Evolutionary conservation across 2,329 filamentous ascomycete species (phyloP), one percentile per base, ranked within the genome.

Genomic region (Colletotrichum tamarilloi): DNA sequence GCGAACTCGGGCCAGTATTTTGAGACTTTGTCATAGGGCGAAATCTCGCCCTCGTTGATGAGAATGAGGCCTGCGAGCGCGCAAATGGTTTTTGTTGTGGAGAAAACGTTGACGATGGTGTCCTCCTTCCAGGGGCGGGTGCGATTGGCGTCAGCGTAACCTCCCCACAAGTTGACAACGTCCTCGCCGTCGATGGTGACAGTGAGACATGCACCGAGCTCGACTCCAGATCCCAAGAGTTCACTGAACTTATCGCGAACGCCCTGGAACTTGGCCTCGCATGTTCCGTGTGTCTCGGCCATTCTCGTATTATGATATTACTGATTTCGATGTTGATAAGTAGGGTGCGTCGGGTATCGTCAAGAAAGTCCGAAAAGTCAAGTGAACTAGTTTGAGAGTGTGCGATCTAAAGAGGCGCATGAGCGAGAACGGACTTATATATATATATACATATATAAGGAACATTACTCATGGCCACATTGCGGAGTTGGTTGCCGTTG

Each of bases 1-100:
- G 78, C 83, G 67, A 87, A 87, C 57, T 86, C 85, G 1, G 85
- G 85, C 85, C 85, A 87, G 78, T 86, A 84, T 52, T 80, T 78
- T 1, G 81, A 74, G 1, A 87, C 83, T 2, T 81, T 81, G 14
- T 80, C 84, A 57, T 83, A 73, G 1, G 80, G 76, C 66, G 81
- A 77, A 1, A 87, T 68, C 0, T 81, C 73, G 3, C 83, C 84
- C 4, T 84, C 81, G 58, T 85, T 81, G 38, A 84, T 79, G 7
- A 85, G 82, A 26, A 86, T 76, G 26, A 85, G 76, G 1, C 79
- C 78, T 0, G 84, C 82, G 9, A 86, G 77, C 4, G 78, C 79
- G 16, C 78, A 78, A 42, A 86, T 70, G 0, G 77, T 80, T 74
- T 87, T 87, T 9, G 82, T 83, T 7, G 76, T 77, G 1, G 85